Evolutionary conservation across 139 green algal species (phyloP), one percentile per base, ranked within the genome.

Genomic region (Chlorella sp.): DNA sequence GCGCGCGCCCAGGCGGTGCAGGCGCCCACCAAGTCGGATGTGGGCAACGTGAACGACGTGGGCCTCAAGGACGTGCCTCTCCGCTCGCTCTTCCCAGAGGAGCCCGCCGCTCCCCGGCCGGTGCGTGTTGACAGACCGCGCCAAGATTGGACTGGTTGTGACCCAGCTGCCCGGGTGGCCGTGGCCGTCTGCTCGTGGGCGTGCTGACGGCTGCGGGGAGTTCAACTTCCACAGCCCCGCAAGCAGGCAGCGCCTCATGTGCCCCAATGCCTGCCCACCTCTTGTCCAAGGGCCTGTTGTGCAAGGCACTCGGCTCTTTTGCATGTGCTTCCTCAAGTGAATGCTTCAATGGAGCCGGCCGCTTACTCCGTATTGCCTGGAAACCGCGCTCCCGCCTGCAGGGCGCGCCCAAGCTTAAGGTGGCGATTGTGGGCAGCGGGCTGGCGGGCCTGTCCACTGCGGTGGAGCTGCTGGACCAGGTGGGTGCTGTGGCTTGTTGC

Each of bases 391-490:
- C 17, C 40, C 41, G 11, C 16, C 17, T 65, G 62, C 90, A 96
- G 91, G 92, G 91, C 36, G 90, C 92, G 2, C 94, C 95, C 44
- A 97, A 97, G 87, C 89, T 98, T 43, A 94, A 94, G 83, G 94
- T 97, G 20, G 94, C 94, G 7, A 96, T 98, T 73, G 91, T 98
- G 44, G 95, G 95, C 72, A 91, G 91, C 73, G 95, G 95, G 3
- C 90, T 98, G 74, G 94, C 94, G 32, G 95, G 96, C 32, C 90
- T 99, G 79, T 98, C 96, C 43, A 98, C 96, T 32, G 96, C 96
- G 7, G 95, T 98, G 2, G 96, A 99, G 91, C 92, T 99, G 70
- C 90, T 99, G n/a, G 96, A 99, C 87, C 89, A 96, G 92, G 43
- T 88, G 30, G 83, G 97, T 78, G 92, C 97, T 80, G 94, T 99